phyloP scores from a whole-genome alignment of 768 basidiomycete species.

The Kwoniella newhampshirensis region DNA sequence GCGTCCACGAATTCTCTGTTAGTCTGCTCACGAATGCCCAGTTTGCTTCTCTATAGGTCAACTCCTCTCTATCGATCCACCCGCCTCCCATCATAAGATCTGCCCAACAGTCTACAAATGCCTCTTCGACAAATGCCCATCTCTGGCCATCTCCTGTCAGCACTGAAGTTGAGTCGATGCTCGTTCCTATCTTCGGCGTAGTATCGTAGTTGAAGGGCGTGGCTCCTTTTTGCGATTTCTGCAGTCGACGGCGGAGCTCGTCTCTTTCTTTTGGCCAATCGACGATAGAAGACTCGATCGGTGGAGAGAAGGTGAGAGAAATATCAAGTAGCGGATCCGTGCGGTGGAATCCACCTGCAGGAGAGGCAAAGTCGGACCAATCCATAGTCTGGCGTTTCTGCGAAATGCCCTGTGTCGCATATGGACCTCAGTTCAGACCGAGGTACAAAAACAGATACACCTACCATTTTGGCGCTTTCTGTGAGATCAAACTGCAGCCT shows the following conservation, averaged over 20 bases:
- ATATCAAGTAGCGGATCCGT: slow-evolving; percentile 71
- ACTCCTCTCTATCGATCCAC: slow-evolving; percentile 82
- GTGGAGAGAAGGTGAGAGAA: slow-evolving; percentile 74
- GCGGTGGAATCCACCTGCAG: slow-evolving; percentile 72
- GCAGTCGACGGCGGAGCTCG: slow-evolving; percentile 73
- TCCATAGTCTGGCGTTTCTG: slow-evolving; percentile 79
- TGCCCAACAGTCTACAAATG: slow-evolving; percentile 73
- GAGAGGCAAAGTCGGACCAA: slow-evolving; percentile 82
- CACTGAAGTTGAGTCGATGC: slow-evolving; percentile 57
- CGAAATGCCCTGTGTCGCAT: slow-evolving; percentile 58
- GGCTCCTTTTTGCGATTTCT: slow-evolving; percentile 75
- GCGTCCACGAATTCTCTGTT: not conserved
- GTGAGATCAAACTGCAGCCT: slow-evolving; percentile 90
- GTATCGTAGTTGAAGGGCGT: slow-evolving; percentile 93
- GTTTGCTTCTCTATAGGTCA: slow-evolving; percentile 79
- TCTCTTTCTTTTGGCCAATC: slow-evolving; percentile 73
- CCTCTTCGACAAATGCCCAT: slow-evolving; percentile 66
- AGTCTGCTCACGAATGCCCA: slow-evolving; percentile 75
- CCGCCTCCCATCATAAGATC: slow-evolving; percentile 58
- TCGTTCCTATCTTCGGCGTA: slow-evolving; percentile 70
- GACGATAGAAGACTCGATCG: slow-evolving; percentile 62
- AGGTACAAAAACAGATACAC: slow-evolving; percentile 46
- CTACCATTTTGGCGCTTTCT: slow-evolving; percentile 73
- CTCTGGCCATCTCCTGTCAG: slow-evolving; percentile 28
- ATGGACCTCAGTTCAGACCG: slow-evolving; percentile 25